Conservation (phyloP, 75 land plant species). For the Selaginella tamariscina region DNA sequence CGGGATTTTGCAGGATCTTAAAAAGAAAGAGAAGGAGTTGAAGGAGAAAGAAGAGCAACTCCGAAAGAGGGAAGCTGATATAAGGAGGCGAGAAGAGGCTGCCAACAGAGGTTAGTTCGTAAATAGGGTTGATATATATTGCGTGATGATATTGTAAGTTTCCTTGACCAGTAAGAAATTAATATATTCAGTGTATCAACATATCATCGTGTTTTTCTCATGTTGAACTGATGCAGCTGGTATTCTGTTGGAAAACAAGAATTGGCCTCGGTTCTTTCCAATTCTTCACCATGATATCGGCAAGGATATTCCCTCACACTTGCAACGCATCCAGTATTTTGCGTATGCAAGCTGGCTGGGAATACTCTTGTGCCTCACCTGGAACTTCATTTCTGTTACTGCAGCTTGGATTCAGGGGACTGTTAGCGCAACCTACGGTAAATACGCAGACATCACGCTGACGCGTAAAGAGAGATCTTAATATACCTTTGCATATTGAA, state of each 20-base stretch:
- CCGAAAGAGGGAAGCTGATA: slow-evolving; percentile 70
- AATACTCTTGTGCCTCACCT: slow-evolving; percentile 49
- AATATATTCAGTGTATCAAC: too few relatives aligned
- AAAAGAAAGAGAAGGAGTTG: slow-evolving; percentile 77
- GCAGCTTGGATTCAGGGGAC: slow-evolving; percentile 60
- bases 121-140: too few relatives aligned
- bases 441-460: too few relatives aligned
- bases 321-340: slow-evolving; percentile 63
- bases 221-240: slow-evolving; percentile 55
- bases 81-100: slow-evolving; percentile 87
- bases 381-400: slow-evolving; percentile 77
- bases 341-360: slow-evolving; percentile 99
- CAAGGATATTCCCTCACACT: slow-evolving; percentile 71
- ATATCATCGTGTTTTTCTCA: background rate
- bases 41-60: slow-evolving; percentile 84
- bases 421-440: slow-evolving; percentile 27
- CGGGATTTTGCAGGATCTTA: slow-evolving; percentile 45
- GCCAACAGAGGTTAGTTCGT: slow-evolving; percentile 53
- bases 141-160: too few relatives aligned
- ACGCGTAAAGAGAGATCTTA: too few relatives aligned
- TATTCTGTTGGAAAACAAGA: slow-evolving; percentile 64
- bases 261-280: slow-evolving; percentile 90
- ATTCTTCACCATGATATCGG: slow-evolving; percentile 85
- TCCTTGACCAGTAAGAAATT: too few relatives aligned
- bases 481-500: too few relatives aligned